These are phyloP conservation scores for Scheffersomyces segobiensis DNA, from an alignment of 1,139 yeast genomes.

Conservation along the genomic window DNA sequence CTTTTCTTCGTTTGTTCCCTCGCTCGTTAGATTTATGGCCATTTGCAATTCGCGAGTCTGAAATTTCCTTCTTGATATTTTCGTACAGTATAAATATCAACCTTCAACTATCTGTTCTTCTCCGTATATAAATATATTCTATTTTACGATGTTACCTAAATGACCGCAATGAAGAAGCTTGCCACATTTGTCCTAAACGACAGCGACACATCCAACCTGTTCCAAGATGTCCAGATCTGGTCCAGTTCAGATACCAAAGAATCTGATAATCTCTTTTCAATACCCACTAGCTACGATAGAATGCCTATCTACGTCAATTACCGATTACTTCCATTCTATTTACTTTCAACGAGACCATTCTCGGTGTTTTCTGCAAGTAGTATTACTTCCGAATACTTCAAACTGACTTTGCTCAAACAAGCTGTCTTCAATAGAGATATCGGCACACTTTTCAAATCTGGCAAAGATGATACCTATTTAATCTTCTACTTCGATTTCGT, in stretches of 20 bases:
- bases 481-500: conserved; percentile 10
- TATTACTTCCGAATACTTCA: conserved; percentile 27
- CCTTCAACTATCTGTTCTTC: neutral
- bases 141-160: neutral
- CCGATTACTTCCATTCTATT: conserved; percentile 29
- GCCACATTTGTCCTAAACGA: conserved; percentile 13
- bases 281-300: conserved; percentile 3
- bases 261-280: neutral
- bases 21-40: neutral
- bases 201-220: conserved; percentile 2
- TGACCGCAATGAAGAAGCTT: conserved; percentile 11
- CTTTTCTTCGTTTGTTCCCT: neutral
- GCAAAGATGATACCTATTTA: conserved; percentile 5
- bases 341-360: conserved; percentile 24
- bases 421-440: conserved; percentile 5
- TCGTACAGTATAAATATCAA: neutral
- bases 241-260: neutral
- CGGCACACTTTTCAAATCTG: conserved; percentile 15
- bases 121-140: too few relatives aligned
- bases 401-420: conserved; percentile 16
- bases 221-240: conserved; percentile 31
- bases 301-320: conserved; percentile 19
- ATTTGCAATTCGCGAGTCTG: neutral
- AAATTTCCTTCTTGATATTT: neutral
- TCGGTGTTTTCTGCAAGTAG: conserved; percentile 26